Percentiles rank a stretch among this genome's conserved stretches.
phyloP scores from a whole-genome alignment of 2,329 filamentous ascomycete species.

The Claviceps cyperi region DNA sequence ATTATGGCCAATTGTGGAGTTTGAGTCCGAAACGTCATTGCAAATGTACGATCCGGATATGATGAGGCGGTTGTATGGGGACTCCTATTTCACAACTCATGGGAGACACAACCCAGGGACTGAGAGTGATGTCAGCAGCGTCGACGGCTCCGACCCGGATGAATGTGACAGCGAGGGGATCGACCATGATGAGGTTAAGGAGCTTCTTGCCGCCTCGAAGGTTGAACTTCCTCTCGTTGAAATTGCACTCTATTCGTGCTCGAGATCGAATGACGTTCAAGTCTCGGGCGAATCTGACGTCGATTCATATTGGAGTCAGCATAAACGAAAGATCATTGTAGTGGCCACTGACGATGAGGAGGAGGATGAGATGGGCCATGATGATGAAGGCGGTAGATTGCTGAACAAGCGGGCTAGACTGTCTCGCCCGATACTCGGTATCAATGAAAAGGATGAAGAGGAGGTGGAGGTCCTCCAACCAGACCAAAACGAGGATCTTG shows the following conservation, averaged over 20 bases:
- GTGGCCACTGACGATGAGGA: slow-evolving; percentile 14
- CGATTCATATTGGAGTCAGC: slow-evolving; percentile 4
- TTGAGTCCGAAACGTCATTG: slow-evolving; percentile 11
- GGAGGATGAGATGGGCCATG: slow-evolving; percentile 14
- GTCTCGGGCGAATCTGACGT: neutral
- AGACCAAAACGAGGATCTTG: neutral
- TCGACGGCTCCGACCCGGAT: slow-evolving; percentile 10
- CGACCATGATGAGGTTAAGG: slow-evolving; percentile 19
- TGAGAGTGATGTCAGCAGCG: neutral
- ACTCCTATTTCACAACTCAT: neutral
- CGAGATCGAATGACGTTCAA: slow-evolving; percentile 4
- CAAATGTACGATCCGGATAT: slow-evolving; percentile 5
- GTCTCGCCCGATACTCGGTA: neutral
- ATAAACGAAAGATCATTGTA: slow-evolving; percentile 15
- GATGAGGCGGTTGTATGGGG: slow-evolving; percentile 5
- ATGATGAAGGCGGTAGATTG: slow-evolving; percentile 8
- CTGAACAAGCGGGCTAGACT: neutral
- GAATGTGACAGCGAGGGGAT: slow-evolving; percentile 27
- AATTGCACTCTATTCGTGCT: slow-evolving; percentile 2
- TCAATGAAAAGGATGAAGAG: neutral
- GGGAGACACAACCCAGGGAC: too few relatives aligned
- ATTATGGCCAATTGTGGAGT: slow-evolving; percentile 18
- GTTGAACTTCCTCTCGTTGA: slow-evolving; percentile 2
- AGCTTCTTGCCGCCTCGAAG: slow-evolving; percentile 9
- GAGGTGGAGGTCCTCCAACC: neutral